Conservation (phyloP, 1,284 basidiomycete species). For the Rhodotorula sp. region DNA sequence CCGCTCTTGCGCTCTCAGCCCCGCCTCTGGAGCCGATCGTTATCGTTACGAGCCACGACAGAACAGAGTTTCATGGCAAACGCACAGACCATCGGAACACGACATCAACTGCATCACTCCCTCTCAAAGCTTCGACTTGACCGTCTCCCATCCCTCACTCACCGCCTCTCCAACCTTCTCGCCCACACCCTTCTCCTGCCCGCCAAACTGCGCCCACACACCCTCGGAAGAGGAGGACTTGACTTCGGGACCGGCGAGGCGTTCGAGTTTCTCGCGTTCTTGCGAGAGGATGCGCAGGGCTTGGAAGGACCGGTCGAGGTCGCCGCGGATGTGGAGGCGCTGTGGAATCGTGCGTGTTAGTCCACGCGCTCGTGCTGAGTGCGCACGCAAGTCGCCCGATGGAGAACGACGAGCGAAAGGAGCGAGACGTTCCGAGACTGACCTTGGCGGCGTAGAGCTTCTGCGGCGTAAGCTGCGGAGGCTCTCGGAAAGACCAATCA, state of each 20-base stretch:
- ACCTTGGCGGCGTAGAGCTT: slow-evolving; percentile 32
- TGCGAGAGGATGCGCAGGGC: slow-evolving; percentile 16
- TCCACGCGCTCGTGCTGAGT: background rate
- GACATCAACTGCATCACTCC: background rate
- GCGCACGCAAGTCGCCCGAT: background rate
- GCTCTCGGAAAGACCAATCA: too few species aligned
- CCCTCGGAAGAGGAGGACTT: background rate
- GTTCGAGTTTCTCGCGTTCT: slow-evolving; percentile 19
- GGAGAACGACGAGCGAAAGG: too few species aligned
- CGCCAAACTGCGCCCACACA: background rate
- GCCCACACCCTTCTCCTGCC: background rate
- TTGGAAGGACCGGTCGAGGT: slow-evolving; percentile 19
- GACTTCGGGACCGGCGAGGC: slow-evolving; percentile 1
- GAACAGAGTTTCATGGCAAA: background rate
- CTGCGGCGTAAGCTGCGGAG: slow-evolving; percentile 17
- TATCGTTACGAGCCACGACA: too few species aligned
- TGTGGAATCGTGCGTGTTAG: background rate
- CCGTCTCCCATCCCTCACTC: background rate
- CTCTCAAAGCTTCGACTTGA: slow-evolving; percentile 10
- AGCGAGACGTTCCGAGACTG: background rate
- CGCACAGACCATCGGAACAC: background rate
- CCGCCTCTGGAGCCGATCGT: too few species aligned
- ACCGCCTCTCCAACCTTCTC: background rate
- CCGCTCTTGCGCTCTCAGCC: too few species aligned
- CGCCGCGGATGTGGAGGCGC: slow-evolving; percentile 23